These are phyloP conservation scores for Eryngium alpinum DNA, from an alignment of 140 eudicot genomes.

Conservation along the genomic window DNA sequence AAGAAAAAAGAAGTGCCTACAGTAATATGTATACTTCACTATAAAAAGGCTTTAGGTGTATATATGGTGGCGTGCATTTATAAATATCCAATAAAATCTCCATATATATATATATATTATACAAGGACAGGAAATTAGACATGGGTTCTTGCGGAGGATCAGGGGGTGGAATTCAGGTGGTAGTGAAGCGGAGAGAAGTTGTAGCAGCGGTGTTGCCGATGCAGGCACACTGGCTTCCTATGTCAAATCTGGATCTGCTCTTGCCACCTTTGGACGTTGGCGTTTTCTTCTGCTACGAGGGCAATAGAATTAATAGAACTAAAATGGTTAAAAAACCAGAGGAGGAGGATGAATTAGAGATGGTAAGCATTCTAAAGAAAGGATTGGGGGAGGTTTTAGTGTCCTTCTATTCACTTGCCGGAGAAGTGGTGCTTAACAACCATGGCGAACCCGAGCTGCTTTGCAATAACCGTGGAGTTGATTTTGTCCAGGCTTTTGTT, in stretches of 20 bases:
- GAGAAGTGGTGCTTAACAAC: conserved; percentile 25
- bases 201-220: conserved; percentile 42
- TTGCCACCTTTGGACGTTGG: conserved; percentile 55
- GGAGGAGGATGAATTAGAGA: neutral
- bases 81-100: no score
- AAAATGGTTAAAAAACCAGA: neutral
- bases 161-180: conserved; percentile 8
- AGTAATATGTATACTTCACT: no score
- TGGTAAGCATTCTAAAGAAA: conserved; percentile 22
- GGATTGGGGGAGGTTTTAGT: conserved; percentile 29
- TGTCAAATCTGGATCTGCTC: conserved; percentile 65
- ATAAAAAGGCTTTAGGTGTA: no score
- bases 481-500: conserved; percentile 40
- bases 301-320: no score
- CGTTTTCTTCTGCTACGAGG: conserved; percentile 55
- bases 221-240: conserved; percentile 53
- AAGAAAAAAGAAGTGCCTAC: no score
- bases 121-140: no score
- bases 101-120: no score
- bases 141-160: neutral
- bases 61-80: no score
- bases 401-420: conserved; percentile 28
- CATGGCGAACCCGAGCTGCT: conserved; percentile 46
- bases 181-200: conserved; percentile 30
- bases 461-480: conserved; percentile 63